Evolutionary conservation across 2,329 filamentous ascomycete genomes (phyloP), one percentile per base, ranked within the genome.

Genomic region (Lachnellula willkommii): DNA sequence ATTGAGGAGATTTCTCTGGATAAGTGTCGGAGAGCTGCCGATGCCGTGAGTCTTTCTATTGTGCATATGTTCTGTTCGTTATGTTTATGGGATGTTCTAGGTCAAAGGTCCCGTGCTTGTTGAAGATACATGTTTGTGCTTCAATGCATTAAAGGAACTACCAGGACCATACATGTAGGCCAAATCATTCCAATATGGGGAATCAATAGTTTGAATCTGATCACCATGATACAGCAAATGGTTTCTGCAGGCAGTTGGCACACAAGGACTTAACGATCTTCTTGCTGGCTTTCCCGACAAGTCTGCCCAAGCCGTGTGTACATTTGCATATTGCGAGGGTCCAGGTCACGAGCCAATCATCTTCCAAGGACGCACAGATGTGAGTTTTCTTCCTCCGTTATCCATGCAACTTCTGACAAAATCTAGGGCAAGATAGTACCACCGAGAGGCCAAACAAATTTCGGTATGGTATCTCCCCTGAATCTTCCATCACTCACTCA

Each of bases 121-220:
- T 11, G 94, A 99, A 74, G 94, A 99, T 73, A 99, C 94, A 15
- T 91, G 91, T 64, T 79, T 99, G 49, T 95, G 91, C 76, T 99
- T 96, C 71, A 87, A 89, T 69, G 92, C 93, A 20, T 81, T 96
- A 59, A 84, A 89, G 57, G 92, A 91, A n/a, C 79, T 99, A 32
- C 94, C 94, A 2, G 94, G 94, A 1, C 90, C 93, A 42, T 99
- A 99, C 72, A 95, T 99, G 93, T 95, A 79, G 65, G 60, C 15
- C 11, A 39, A 24, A 39, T 28, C 8, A 26, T 28, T 12, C 5
- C n/a, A 9, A 12, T 5, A 9, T 8, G 47, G 20, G 47, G 39
- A 39, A 52, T 17, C 15, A 15, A 6, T 42, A 51, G 55, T 55
- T 14, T 20, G 26, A 15, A 40, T 43, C 50, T 47, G 14, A 47